Percentiles rank a stretch among this genome's conserved stretches.
Evolutionary conservation across 179 eudicot species (phyloP).

Genomic region (Heliamphora pulchella): DNA sequence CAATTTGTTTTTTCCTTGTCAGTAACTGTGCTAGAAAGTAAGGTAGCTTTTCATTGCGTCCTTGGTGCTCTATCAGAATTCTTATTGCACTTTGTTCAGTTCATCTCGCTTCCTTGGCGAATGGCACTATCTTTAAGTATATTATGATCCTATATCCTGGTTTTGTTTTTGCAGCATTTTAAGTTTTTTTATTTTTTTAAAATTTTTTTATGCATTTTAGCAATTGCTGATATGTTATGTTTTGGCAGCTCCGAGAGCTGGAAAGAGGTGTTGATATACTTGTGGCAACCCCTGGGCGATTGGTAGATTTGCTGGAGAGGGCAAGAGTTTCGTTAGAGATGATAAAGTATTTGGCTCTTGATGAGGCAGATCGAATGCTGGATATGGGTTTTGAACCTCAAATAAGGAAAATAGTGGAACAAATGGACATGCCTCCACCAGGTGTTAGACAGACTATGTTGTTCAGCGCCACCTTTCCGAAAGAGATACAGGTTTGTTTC

Average conservation of each 20-base stretch:
- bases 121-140: not conserved
- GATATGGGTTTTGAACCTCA: conserved; percentile 97
- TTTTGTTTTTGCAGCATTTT: not conserved
- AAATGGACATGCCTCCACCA: conserved; percentile 79
- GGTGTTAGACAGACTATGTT: conserved; percentile 85
- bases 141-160: not conserved
- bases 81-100: not conserved
- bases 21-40: not conserved
- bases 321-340: conserved; percentile 73
- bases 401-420: conserved; percentile 85
- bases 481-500: conserved; percentile 75
- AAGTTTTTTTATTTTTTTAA: conserved; percentile 9
- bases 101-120: too few relatives aligned
- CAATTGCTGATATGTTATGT: conserved; percentile 3
- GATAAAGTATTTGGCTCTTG: conserved; percentile 74
- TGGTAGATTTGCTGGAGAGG: conserved; percentile 92
- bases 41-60: not conserved
- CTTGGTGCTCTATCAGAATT: not conserved
- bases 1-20: not conserved
- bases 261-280: conserved; percentile 96
- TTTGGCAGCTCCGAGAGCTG: conserved; percentile 71
- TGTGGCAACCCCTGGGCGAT: conserved; percentile 94
- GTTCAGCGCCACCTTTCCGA: conserved; percentile 95
- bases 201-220: conserved; percentile 5
- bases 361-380: conserved; percentile 90